Percentiles rank a stretch among this genome's conserved stretches.
Evolutionary conservation across 352 stramenopile genomes (phyloP).

Genomic region (Pythium volutum): DNA sequence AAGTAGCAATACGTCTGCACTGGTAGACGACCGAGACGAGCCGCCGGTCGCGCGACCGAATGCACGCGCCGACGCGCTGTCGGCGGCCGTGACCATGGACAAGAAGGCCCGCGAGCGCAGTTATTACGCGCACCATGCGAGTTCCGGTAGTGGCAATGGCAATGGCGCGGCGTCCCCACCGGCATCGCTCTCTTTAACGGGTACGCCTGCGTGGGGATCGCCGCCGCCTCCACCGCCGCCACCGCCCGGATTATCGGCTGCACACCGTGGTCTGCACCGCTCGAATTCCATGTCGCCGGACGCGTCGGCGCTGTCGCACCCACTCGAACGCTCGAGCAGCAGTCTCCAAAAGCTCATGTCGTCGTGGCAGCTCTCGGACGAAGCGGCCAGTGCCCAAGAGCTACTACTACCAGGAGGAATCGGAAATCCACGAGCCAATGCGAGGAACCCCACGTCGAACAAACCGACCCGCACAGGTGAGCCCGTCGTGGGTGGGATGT

Average conservation of each 20-base stretch:
- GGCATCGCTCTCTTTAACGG: neutral
- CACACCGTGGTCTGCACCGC: neutral
- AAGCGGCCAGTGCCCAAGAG: neutral
- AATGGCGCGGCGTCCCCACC: neutral
- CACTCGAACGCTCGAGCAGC: constrained; percentile 29
- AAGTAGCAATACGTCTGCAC: neutral
- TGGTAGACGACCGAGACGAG: constrained; percentile 1
- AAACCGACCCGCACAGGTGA: neutral
- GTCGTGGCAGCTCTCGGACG: constrained; percentile 36
- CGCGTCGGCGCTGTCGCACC: neutral
- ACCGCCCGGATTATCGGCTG: neutral
- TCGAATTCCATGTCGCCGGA: constrained; percentile 21
- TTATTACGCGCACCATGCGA: constrained; percentile 7
- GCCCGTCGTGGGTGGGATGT: neutral
- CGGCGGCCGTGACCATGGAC: constrained; percentile 24
- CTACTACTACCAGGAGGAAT: neutral
- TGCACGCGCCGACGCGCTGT: constrained; percentile 21
- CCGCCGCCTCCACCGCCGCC: neutral
- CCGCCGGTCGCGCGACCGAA: constrained; percentile 10
- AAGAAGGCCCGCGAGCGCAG: constrained; percentile 24
- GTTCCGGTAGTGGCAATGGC: neutral
- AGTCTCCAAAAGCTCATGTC: constrained; percentile 60
- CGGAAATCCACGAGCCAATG: neutral
- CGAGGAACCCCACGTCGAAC: neutral
- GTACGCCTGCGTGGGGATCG: constrained; percentile 4